These are phyloP conservation scores for Earliella scabrosa DNA, from an alignment of 1,284 basidiomycete species.

Conservation along the genomic window DNA sequence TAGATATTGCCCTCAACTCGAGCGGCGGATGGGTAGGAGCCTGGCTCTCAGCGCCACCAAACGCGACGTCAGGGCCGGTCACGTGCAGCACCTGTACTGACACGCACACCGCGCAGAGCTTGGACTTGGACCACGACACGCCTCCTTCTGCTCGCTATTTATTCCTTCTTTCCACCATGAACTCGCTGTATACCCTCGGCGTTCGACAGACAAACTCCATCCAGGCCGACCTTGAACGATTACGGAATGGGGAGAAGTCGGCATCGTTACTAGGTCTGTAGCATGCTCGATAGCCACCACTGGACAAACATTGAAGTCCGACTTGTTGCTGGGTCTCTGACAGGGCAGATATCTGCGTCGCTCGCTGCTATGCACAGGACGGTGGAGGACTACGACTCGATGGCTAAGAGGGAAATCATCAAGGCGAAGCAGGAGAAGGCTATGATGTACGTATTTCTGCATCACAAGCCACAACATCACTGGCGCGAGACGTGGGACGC, in stretches of 20 bases:
- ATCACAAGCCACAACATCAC: no score
- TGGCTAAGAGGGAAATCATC: slow-evolving; percentile 94
- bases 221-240: slow-evolving; percentile 82
- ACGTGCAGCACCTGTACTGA: slow-evolving; percentile 4
- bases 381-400: slow-evolving; percentile 94
- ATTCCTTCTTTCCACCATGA: slow-evolving; percentile 56
- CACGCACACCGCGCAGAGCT: slow-evolving; percentile 8
- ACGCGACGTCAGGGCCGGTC: not conserved
- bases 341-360: slow-evolving; percentile 95
- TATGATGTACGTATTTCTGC: slow-evolving; percentile 65
- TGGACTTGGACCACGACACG: not conserved
- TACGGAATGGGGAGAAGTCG: slow-evolving; percentile 81
- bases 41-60: no score
- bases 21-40: no score
- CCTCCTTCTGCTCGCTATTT: not conserved
- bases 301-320: not conserved
- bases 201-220: slow-evolving; percentile 91
- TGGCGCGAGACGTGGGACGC: no score
- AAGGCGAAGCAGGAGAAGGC: slow-evolving; percentile 96
- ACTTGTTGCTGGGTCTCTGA: slow-evolving; percentile 17
- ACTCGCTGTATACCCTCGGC: slow-evolving; percentile 92
- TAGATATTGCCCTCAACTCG: no score
- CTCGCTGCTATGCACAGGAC: slow-evolving; percentile 91
- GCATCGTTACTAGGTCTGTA: slow-evolving; percentile 81
- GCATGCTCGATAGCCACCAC: not conserved